Evolutionary conservation across 768 basidiomycete species (phyloP).

Genomic region (Tremella fuciformis): DNA sequence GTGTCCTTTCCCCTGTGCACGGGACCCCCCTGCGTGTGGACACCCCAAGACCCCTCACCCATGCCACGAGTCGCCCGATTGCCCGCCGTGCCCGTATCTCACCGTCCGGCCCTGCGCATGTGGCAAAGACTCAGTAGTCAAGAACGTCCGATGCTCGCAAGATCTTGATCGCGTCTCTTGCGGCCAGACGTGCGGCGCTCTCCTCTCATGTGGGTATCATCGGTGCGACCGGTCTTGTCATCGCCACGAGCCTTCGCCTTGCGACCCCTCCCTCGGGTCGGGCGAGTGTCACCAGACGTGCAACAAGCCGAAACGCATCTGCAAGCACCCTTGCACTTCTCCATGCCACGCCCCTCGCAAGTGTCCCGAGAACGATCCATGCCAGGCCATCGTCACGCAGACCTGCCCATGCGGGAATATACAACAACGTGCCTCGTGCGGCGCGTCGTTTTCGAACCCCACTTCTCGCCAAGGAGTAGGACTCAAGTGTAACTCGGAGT

Average conservation of each 20-base stretch:
- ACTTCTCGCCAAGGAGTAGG: constrained; percentile 55
- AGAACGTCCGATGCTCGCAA: constrained; percentile 78
- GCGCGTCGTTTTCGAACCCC: constrained; percentile 58
- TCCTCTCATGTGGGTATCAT: constrained; percentile 83
- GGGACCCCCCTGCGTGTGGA: constrained; percentile 70
- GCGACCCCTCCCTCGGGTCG: constrained; percentile 18
- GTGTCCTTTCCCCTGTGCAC: constrained; percentile 76
- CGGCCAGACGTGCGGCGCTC: constrained; percentile 72
- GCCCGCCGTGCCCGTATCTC: constrained; percentile 85
- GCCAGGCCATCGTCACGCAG: constrained; percentile 63
- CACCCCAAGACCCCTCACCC: constrained; percentile 73
- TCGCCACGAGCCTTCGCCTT: constrained; percentile 17
- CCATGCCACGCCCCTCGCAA: constrained; percentile 84
- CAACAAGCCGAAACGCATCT: constrained; percentile 80
- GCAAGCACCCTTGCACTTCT: constrained; percentile 72
- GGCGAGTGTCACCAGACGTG: constrained; percentile 80
- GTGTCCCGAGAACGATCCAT: constrained; percentile 78
- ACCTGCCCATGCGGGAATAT: constrained; percentile 81
- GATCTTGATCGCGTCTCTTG: constrained; percentile 83
- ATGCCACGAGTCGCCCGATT: constrained; percentile 74
- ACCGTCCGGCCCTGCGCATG: constrained; percentile 80
- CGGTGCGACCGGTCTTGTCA: constrained; percentile 82
- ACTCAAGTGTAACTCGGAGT: constrained; percentile 78
- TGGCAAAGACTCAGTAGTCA: constrained; percentile 70
- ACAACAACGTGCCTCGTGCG: constrained; percentile 70